These are phyloP conservation scores for Boletus speciosus DNA, from an alignment of 768 basidiomycete genomes.

Conservation along the genomic window DNA sequence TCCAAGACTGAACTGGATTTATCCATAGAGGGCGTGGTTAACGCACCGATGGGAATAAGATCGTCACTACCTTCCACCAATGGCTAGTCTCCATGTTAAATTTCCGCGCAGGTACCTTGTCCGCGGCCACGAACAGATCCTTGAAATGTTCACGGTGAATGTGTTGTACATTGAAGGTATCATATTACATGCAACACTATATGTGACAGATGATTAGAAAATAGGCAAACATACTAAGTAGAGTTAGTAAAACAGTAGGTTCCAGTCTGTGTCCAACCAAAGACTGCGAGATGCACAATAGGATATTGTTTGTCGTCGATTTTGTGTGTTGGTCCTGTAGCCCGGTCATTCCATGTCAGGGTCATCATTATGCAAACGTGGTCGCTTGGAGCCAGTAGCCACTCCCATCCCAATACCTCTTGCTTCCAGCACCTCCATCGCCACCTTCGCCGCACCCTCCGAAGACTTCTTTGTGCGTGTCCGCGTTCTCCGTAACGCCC, in stretches of 20 bases:
- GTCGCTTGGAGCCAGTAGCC: conserved; percentile 35
- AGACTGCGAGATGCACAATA: conserved; percentile 26
- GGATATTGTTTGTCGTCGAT: conserved; percentile 26
- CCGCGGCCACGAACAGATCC: conserved; percentile 22
- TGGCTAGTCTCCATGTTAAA: conserved; percentile 15
- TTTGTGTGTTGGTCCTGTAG: conserved; percentile 13
- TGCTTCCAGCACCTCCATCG: conserved; percentile 78
- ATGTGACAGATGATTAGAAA: conserved; percentile 32
- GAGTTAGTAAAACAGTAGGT: conserved; percentile 30
- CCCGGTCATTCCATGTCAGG: conserved; percentile 37
- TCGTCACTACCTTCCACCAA: conserved; percentile 25
- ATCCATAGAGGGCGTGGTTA: conserved; percentile 23
- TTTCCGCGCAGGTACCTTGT: conserved; percentile 25
- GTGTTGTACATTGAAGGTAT: conserved; percentile 31
- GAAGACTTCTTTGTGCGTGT: conserved; percentile 68
- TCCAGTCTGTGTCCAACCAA: conserved; percentile 25
- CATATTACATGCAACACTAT: conserved; percentile 39
- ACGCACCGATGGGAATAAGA: conserved; percentile 26
- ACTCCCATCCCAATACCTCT: conserved; percentile 64
- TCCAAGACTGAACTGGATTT: conserved; percentile 57
- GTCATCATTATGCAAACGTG: conserved; percentile 52
- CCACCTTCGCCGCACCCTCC: conserved; percentile 68
- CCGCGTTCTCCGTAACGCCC: conserved; percentile 76
- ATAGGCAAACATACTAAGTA: conserved; percentile 32
- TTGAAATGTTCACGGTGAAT: conserved; percentile 10